A percentile compares a stretch with the other conserved stretches of the same genome.
Conservation (phyloP, 1,284 basidiomycete species). For the Pyrrhoderma lamaoense region DNA sequence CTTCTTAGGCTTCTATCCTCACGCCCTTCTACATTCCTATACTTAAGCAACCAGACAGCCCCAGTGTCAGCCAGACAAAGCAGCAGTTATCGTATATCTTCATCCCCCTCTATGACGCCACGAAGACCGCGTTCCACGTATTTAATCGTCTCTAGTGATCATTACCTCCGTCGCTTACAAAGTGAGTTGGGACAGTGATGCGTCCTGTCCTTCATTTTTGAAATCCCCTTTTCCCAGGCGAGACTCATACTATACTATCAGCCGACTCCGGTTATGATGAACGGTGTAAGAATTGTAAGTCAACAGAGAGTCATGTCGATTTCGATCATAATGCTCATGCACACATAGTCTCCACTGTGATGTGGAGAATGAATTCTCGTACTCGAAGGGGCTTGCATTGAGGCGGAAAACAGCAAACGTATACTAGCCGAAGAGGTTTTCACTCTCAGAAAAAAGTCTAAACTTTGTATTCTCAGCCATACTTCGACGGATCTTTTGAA, state of each 20-base stretch:
- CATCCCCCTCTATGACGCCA: background rate
- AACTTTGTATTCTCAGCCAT: too few relatives aligned
- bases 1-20: slow-evolving; percentile 2
- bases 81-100: slow-evolving; percentile 15
- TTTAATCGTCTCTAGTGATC: slow-evolving; percentile 10
- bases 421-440: slow-evolving; percentile 8
- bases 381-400: slow-evolving; percentile 15
- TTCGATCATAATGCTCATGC: too few relatives aligned
- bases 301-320: background rate
- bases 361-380: slow-evolving; percentile 15
- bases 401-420: slow-evolving; percentile 13
- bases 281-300: slow-evolving; percentile 11
- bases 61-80: slow-evolving; percentile 16
- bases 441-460: slow-evolving; percentile 6
- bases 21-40: slow-evolving; percentile 3
- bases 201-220: too few relatives aligned
- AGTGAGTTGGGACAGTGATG: slow-evolving; percentile 3
- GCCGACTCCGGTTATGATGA: slow-evolving; percentile 14
- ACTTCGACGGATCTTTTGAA: too few relatives aligned
- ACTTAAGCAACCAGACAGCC: slow-evolving; percentile 17
- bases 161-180: slow-evolving; percentile 16
- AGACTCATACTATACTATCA: slow-evolving; percentile 17
- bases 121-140: background rate
- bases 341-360: background rate
- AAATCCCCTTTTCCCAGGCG: slow-evolving; percentile 7